Percentiles rank a stretch among this genome's conserved stretches.
phyloP scores from a whole-genome alignment of 208 protist species.

The Porcisia hertigi region DNA sequence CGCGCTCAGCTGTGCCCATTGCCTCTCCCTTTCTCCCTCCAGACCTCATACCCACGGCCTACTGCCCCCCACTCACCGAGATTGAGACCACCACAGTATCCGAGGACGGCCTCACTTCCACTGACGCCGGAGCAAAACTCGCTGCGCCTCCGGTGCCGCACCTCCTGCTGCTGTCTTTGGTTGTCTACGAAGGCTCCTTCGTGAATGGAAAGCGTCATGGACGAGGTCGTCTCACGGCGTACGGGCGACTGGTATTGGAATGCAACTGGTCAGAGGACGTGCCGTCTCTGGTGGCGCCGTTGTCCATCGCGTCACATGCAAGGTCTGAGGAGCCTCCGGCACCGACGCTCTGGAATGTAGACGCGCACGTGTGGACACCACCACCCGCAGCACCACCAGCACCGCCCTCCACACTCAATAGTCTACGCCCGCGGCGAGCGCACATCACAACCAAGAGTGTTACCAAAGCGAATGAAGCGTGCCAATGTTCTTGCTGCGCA shows the following conservation, averaged over 20 bases:
- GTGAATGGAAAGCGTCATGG: constrained; percentile 41
- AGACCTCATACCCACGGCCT: constrained; percentile 17
- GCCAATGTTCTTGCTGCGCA: not conserved
- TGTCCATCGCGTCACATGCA: not conserved
- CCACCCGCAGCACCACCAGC: not conserved
- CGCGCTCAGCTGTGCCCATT: not conserved
- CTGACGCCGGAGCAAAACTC: not conserved
- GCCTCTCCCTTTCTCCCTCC: constrained; percentile 15
- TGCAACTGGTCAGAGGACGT: constrained; percentile 55
- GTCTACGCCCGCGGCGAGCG: not conserved
- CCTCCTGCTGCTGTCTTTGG: constrained; percentile 27
- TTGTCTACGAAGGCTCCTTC: constrained; percentile 55
- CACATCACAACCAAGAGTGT: not conserved
- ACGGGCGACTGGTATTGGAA: constrained; percentile 45
- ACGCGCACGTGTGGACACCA: constrained; percentile 13
- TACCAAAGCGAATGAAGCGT: not conserved
- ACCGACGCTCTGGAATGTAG: constrained; percentile 23
- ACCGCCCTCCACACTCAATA: not conserved
- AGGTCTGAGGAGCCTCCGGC: not conserved
- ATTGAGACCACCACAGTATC: constrained; percentile 1
- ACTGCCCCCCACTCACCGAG: constrained; percentile 17
- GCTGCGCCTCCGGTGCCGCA: not conserved
- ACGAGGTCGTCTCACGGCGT: constrained; percentile 48
- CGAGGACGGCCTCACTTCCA: not conserved
- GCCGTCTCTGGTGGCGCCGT: constrained; percentile 33